Base-by-base conservation (phyloP, 2,329 filamentous ascomycete genomes). In the Aspergillus arachidicola region DNA sequence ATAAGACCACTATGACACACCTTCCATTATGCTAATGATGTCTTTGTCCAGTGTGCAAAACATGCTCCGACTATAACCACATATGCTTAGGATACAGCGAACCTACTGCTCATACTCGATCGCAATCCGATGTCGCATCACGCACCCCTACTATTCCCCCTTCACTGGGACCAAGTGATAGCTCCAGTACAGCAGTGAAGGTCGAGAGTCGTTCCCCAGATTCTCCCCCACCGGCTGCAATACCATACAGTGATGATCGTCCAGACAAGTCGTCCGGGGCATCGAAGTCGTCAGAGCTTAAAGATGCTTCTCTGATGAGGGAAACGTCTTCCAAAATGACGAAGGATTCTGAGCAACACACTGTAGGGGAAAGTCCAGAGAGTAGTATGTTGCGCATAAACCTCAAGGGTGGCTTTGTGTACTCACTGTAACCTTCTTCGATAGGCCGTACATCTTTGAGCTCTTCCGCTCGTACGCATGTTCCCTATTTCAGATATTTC, bases 401-500 rank as follows among this genome's bases (percentile, higher is more conserved):
- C 6, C 36, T 34, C 38, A 21, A 38, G 19, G 23, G 36, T 28
- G 12, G 21, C 26, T 46, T 26, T 48, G 32, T 14, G 36, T 64
- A 53, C 63, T 69, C 60, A 69, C 57, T 10, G 19, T 26, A 1
- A 21, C 51, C 30, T 50, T 50, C 6, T 21, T 51, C 16, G 21
- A 38, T 57, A 79, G 77, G 66, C 64, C 75, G 76, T n/a, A 79
- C 77, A 12, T 78, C 76, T 45, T 51, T 79, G 34, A 75, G 76
- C 65, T 75, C 75, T 50, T 73, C 65, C 32, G 70, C 71, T 65
- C 77, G 76, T 60, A 79, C 77, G 11, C 77, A 80, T 59, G 91
- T 96, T 66, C 93, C 93, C 0, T 97, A 95, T 75, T 96, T 96
- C 71, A 85, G 93, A 64, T 96, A 95, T 77, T 95, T 96, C 74